These are phyloP conservation scores for Venturiaceae sp. DNA, from an alignment of 2,329 filamentous ascomycete species.

Conservation along the genomic window DNA sequence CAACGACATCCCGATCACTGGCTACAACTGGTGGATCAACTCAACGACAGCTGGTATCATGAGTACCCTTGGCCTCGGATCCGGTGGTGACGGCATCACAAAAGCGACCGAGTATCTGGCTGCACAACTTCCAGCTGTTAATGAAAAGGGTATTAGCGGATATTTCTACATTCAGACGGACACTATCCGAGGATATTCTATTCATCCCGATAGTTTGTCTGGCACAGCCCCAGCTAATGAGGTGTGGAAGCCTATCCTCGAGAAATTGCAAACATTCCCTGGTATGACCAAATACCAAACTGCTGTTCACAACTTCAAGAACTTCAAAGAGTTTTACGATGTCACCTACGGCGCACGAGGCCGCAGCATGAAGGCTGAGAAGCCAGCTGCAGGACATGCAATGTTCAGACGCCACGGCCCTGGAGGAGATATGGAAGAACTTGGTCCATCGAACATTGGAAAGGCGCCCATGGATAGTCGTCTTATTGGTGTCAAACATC, in stretches of 20 bases:
- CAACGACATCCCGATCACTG: constrained; percentile 6
- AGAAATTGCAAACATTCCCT: neutral
- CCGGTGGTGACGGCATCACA: too few relatives aligned
- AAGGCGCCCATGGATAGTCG: neutral
- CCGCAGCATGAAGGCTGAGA: too few relatives aligned
- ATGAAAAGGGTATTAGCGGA: neutral
- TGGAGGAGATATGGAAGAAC: neutral
- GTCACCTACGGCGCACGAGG: too few relatives aligned
- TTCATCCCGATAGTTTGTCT: too few relatives aligned
- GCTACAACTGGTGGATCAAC: neutral
- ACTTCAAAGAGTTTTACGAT: too few relatives aligned
- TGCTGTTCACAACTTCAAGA: too few relatives aligned
- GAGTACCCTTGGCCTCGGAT: neutral
- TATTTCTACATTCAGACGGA: constrained; percentile 5
- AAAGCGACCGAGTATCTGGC: neutral
- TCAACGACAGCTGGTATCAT: neutral
- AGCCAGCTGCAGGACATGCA: too few relatives aligned
- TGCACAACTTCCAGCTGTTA: neutral
- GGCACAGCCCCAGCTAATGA: too few relatives aligned
- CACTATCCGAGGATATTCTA: neutral
- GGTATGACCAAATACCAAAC: too few relatives aligned
- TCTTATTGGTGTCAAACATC: neutral
- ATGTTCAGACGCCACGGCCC: constrained; percentile 1
- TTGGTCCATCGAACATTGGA: too few relatives aligned
- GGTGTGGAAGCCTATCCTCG: neutral